Evolutionary conservation across 495 filamentous ascomycete species (phyloP), one percentile per base, ranked within the genome.

Genomic region (Sporormia fimetaria): DNA sequence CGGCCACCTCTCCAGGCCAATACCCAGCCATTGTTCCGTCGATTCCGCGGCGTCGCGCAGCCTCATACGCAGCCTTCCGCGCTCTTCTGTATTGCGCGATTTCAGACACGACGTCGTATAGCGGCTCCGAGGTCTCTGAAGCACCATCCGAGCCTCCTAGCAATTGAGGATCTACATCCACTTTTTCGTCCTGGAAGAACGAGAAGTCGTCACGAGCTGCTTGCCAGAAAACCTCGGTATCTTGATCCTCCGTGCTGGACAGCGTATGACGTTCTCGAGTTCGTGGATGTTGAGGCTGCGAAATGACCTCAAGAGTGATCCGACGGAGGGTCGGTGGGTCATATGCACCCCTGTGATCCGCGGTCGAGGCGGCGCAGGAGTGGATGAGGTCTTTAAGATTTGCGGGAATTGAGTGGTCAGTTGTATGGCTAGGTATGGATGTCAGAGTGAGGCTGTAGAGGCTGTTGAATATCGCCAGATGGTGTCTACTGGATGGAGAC

Each of bases 151-250:
- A 21, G 47, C 42, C 27, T 58, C 58, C n/a, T n/a, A 14, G 49
- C 32, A 28, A 49, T 55, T 18, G 49, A 71, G 5, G 76, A 58
- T 4, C 70, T 70, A 21, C 68, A 73, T 53, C n/a, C n/a, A n/a
- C n/a, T n/a, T 78, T 75, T 26, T 72, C 73, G 32, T 75, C 73
- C 1, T 64, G 71, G 41, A 80, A 80, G 59, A 80, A 80, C 26
- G 71, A 75, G 45, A 78, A 80, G 45, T 80, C 76, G 20, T 67
- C 57, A 27, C 67, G 61, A 6, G 72, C 70, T 16, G 73, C 74
- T 23, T 70, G 63, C 74, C 74, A 78, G 10, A 80, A 67, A 3
- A 65, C 57, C 54, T 80, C 76, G 8, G 64, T 67, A 45, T 80
- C 76, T 6, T 67, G 56, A 34, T 79, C 75, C 32, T 75, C 76